Conservation (phyloP, 805 yeast genomes). For the Nakazawaea anatomiae region DNA sequence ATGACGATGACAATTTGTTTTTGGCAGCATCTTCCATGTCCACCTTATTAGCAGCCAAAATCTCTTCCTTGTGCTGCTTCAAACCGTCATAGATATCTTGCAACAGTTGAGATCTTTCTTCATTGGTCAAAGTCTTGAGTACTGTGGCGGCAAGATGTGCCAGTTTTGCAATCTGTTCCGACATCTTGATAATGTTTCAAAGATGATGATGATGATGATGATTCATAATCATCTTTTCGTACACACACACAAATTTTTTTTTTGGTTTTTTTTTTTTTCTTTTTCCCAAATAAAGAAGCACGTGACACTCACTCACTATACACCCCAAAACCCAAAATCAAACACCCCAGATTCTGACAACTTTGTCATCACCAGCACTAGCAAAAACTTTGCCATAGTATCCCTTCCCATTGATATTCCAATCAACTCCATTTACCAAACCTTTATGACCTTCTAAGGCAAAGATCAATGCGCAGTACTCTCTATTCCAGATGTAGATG, state of each 20-base stretch:
- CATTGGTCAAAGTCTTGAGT: slow-evolving; percentile 71
- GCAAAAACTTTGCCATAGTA: slow-evolving; percentile 46
- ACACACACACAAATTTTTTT: background rate
- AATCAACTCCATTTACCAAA: slow-evolving; percentile 72
- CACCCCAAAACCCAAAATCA: background rate
- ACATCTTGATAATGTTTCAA: slow-evolving; percentile 27
- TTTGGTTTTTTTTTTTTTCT: background rate
- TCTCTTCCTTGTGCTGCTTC: slow-evolving; percentile 47
- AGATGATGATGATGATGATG: background rate
- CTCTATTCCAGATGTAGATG: slow-evolving; percentile 72
- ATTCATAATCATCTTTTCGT: background rate
- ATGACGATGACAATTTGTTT: slow-evolving; percentile 59
- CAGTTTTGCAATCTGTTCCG: slow-evolving; percentile 70
- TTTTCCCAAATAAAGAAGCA: background rate
- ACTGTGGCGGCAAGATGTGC: slow-evolving; percentile 83
- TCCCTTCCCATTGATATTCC: slow-evolving; percentile 39
- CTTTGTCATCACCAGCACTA: slow-evolving; percentile 78
- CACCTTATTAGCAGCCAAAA: slow-evolving; percentile 64
- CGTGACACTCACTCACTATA: background rate
- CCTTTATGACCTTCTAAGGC: slow-evolving; percentile 58
- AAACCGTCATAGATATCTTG: slow-evolving; percentile 68
- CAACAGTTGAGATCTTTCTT: slow-evolving; percentile 68
- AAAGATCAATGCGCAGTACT: slow-evolving; percentile 60
- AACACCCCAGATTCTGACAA: slow-evolving; percentile 60
- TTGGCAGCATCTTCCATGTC: slow-evolving; percentile 69